These are phyloP conservation scores for Ogataea polymorpha DNA, from an alignment of 805 yeast species.

Conservation along the genomic window DNA sequence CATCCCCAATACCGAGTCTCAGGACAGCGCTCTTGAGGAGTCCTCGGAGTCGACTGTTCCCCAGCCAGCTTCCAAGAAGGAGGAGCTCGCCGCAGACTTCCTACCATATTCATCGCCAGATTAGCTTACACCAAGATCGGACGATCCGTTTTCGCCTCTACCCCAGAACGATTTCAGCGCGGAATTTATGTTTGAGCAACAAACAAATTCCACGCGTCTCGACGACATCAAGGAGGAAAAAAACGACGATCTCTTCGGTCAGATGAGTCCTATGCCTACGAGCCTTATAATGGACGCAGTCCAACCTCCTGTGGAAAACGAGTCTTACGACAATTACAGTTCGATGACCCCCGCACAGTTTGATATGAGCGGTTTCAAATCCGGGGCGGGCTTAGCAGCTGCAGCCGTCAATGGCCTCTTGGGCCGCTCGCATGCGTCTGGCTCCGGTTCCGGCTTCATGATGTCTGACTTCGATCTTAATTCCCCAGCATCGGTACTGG, in stretches of 20 bases:
- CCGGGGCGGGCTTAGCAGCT: conserved; percentile 32
- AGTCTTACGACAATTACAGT: neutral
- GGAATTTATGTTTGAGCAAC: conserved; percentile 8
- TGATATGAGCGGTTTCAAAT: conserved; percentile 29
- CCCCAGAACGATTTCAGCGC: conserved; percentile 10
- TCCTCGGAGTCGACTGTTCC: neutral
- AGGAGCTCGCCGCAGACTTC: conserved; percentile 4
- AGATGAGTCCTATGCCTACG: conserved; percentile 15
- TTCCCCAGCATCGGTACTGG: conserved; percentile 18
- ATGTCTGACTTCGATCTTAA: conserved; percentile 30
- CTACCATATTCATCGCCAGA: conserved; percentile 25
- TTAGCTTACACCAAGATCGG: conserved; percentile 25
- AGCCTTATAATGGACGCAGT: conserved; percentile 5
- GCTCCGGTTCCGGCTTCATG: conserved; percentile 19
- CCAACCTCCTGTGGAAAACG: conserved; percentile 1
- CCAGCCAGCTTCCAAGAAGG: neutral
- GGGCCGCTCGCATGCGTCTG: conserved; percentile 3
- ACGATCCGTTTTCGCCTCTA: conserved; percentile 20
- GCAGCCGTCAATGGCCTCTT: conserved; percentile 29
- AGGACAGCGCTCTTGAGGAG: neutral
- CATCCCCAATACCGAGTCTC: conserved; percentile 1
- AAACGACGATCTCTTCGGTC: conserved; percentile 12
- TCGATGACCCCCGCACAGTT: conserved; percentile 4
- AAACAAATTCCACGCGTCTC: conserved; percentile 2
- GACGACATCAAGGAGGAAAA: conserved; percentile 25